Percentiles rank a stretch among this genome's conserved stretches.
Evolutionary conservation across 768 basidiomycete species (phyloP).

Genomic region (Leucogyrophana mollusca): DNA sequence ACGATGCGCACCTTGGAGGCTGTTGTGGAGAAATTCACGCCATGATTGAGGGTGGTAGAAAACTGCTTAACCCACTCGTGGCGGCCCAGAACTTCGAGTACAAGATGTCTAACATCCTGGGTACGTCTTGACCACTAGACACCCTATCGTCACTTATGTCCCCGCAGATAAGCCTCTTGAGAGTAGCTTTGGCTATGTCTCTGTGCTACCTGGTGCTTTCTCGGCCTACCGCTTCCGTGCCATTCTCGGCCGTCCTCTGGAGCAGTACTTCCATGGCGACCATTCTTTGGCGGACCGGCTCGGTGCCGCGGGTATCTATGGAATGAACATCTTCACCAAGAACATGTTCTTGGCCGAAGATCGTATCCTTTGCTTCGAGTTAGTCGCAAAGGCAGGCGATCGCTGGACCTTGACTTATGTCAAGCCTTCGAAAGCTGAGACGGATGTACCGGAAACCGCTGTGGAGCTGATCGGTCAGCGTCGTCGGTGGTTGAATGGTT

Average conservation of each 20-base stretch:
- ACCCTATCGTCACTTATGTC: slow-evolving; percentile 9
- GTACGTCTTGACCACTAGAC: slow-evolving; percentile 33
- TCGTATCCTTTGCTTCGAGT: slow-evolving; percentile 96
- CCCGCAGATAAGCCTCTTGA: slow-evolving; percentile 84
- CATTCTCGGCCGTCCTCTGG: slow-evolving; percentile 82
- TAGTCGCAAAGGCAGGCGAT: slow-evolving; percentile 87
- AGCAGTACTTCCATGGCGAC: slow-evolving; percentile 87
- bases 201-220: slow-evolving; percentile 95
- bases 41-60: slow-evolving; percentile 91
- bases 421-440: slow-evolving; percentile 94
- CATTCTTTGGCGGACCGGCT: slow-evolving; percentile 89
- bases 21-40: slow-evolving; percentile 96
- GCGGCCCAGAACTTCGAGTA: slow-evolving; percentile 98
- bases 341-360: slow-evolving; percentile 92
- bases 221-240: slow-evolving; percentile 94
- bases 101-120: slow-evolving; percentile 97
- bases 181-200: slow-evolving; percentile 94
- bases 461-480: slow-evolving; percentile 93
- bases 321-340: slow-evolving; percentile 97
- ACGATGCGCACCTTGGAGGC: slow-evolving; percentile 74
- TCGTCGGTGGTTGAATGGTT: slow-evolving; percentile 95
- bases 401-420: slow-evolving; percentile 90
- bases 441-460: slow-evolving; percentile 93
- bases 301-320: slow-evolving; percentile 90
- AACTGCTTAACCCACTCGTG: slow-evolving; percentile 87